Evolutionary conservation across 129 eudicot genomes (phyloP), one percentile per base, ranked within the genome.

Genomic region (Pulicaria dysenterica): DNA sequence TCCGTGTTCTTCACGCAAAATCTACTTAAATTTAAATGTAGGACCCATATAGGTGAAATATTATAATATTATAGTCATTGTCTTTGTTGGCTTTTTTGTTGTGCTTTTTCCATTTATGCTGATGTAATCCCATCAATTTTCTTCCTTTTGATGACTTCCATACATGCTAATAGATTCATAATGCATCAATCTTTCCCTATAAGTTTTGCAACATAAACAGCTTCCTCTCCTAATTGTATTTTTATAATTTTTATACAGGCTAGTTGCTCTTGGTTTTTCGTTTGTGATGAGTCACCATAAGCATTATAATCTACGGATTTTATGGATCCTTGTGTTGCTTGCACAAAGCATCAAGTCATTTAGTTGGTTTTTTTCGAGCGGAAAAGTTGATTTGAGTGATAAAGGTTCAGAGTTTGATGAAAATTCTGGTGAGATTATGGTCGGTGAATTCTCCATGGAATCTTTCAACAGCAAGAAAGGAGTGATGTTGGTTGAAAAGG

Each of bases 401-500:
- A 80, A 74, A 5, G 67, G 58, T 13, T 64, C 82, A 44, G 43
- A 66, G 9, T 43, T 24, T 8, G 8, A 13, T 7, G 60, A 34
- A 24, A 59, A 34, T 36, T 63, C 70, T 8, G 57, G 74, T 16
- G 77, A 67, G 13, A 34, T 36, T 3, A 1, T 24, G 31, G 83
- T 88, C 16, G 78, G 85, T 45, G 93, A 85, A 79, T 89, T 85
- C 70, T 81, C 92, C 5, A 72, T 89, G 77, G 90, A 89, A 43
- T 70, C 83, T 8, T 74, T 84, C 14, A 57, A 75, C 51, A 82
- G 78, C 73, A 50, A 70, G 5, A 87, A 83, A 55, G 95, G 95
- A 47, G 46, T 78, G 55, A 36, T 69, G 65, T 61, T 83, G 64
- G 67, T 87, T 2, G 88, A 85, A 46, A 82, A 78, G 13, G 96